These are phyloP conservation scores for Hypoxylon sp. DNA, from an alignment of 2,329 filamentous ascomycete species.

Conservation along the genomic window DNA sequence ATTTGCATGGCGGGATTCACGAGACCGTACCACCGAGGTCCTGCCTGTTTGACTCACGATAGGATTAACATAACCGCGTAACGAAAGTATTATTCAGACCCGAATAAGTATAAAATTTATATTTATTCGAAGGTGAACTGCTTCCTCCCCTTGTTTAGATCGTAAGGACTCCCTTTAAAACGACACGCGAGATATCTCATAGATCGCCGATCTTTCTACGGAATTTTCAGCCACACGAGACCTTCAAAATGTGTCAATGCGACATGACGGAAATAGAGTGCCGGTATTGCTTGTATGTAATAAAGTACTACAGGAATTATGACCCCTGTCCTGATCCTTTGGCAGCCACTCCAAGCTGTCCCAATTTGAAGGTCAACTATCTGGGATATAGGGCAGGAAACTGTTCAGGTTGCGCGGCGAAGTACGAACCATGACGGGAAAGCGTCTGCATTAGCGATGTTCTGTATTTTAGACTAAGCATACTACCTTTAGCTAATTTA, in stretches of 20 bases:
- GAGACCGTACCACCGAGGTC: too few species aligned
- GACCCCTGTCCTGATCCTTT: neutral
- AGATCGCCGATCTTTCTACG: neutral
- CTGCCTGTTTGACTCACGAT: neutral
- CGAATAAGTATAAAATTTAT: neutral
- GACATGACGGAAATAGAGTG: constrained; percentile 6
- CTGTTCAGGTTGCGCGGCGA: neutral
- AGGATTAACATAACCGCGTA: neutral
- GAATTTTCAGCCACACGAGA: neutral
- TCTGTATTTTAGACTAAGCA: too few species aligned
- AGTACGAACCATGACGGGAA: neutral
- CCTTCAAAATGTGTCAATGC: constrained; percentile 18
- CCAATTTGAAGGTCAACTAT: constrained; percentile 13
- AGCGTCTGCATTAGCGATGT: neutral
- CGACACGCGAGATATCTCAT: neutral
- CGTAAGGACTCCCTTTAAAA: neutral
- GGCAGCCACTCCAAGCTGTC: constrained; percentile 1
- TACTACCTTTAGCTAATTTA: neutral
- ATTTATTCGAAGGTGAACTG: neutral
- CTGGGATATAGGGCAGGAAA: neutral
- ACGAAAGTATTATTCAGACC: neutral
- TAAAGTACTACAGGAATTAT: constrained; percentile 6
- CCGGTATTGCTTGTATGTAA: neutral
- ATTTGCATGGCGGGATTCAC: too few species aligned
- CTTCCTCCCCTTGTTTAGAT: neutral